Percentiles rank a stretch among this genome's conserved stretches.
Conservation (phyloP, 805 yeast genomes). For the Ogataea ramenticola region DNA sequence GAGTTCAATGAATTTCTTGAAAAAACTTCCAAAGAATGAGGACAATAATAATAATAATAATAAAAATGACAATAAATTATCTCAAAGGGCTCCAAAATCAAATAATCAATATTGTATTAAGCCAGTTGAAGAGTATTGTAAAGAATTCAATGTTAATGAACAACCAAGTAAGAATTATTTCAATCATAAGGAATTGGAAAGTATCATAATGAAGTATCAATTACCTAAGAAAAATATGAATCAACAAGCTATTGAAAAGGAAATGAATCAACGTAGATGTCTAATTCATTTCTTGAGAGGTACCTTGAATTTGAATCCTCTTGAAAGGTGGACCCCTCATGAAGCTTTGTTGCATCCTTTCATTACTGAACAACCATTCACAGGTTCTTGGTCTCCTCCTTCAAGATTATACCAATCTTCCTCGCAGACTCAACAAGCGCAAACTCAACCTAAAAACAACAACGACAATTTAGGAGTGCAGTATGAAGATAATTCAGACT, state of each 20-base stretch:
- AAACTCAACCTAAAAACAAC: too few relatives aligned
- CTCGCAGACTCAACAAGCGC: not conserved
- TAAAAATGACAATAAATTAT: too few relatives aligned
- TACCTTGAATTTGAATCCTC: constrained; percentile 75
- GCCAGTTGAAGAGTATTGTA: constrained; percentile 39
- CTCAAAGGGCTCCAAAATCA: constrained; percentile 7
- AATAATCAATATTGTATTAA: constrained; percentile 21
- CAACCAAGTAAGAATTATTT: constrained; percentile 84
- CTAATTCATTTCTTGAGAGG: constrained; percentile 75
- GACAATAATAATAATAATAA: too few relatives aligned
- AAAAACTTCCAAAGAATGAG: constrained; percentile 25
- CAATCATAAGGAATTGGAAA: constrained; percentile 53
- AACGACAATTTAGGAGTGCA: constrained; percentile 1
- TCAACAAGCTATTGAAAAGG: constrained; percentile 51
- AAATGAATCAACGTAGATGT: constrained; percentile 62
- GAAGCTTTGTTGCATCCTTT: constrained; percentile 93
- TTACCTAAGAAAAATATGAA: constrained; percentile 54
- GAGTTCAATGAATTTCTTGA: constrained; percentile 64
- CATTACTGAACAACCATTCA: constrained; percentile 53
- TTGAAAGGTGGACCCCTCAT: constrained; percentile 95
- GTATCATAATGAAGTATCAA: constrained; percentile 72
- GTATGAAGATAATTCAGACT: constrained; percentile 1
- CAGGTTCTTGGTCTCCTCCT: constrained; percentile 49
- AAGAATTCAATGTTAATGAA: constrained; percentile 52
- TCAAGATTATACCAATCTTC: constrained; percentile 3